Base-by-base conservation (phyloP, 2,329 filamentous ascomycete species). In the Ceratocystis eucalypticola region DNA sequence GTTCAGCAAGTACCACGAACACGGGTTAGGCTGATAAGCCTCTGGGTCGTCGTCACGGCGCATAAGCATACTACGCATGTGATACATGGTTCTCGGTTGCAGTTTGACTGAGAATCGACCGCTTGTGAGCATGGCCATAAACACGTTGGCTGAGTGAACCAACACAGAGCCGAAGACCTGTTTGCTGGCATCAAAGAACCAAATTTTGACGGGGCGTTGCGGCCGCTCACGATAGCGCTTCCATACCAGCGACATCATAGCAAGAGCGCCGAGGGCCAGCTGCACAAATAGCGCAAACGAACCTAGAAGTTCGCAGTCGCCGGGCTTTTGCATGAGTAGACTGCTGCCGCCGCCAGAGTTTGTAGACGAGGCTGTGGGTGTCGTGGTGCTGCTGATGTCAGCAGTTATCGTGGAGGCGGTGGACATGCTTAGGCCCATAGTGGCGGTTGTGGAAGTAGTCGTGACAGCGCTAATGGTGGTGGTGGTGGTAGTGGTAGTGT, bases 131-230 rank as follows among this genome's bases (percentile, higher is more conserved):
- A 97, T 91, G 61, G 91, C 95, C 88, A 99, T 96, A 75, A 96
- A 85, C 65, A 99, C 82, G 74, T 99, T 99, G 71, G 92, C 89
- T 57, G 93, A 81, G 77, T 99, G 94, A 44, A 96, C 85, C 74
- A 99, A 81, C 59, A 91, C 87, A 37, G 91, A 95, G 25, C 94
- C 94, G 72, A 97, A 89, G 65, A 99, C 91, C 79, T 99, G 94
- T 79, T 99, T 99, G 41, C 91, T 96, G 28, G 87, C 94, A 74
- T 99, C 94, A 75, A 97, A 99, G 75, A 89, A 92, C 93, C 94
- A 99, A 70, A 99, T 91, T 81, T 95, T 96, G 73, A 97, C 74
- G 0, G 93, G 93, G 66, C 94, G 84, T 74, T 96, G 93, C 1
- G 94, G 93, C 67, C 89, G 83, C 77, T 99, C 94, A 70, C 89